Evolutionary conservation across 768 basidiomycete genomes (phyloP).

Genomic region (Termitomyces heimii): DNA sequence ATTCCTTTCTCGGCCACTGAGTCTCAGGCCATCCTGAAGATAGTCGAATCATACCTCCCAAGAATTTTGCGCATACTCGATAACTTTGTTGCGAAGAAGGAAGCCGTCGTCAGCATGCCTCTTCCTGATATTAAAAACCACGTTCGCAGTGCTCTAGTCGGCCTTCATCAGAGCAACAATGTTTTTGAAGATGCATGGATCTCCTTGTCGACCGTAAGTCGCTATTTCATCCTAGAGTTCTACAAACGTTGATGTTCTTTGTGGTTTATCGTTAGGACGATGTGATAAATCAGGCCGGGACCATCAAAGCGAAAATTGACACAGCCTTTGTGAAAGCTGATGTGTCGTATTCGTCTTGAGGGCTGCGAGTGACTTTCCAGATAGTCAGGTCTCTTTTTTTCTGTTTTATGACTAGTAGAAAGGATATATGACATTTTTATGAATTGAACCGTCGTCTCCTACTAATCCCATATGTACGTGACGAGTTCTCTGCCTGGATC

Average conservation of each 20-base stretch:
- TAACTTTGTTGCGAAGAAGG: slow-evolving; percentile 19
- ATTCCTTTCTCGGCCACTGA: slow-evolving; percentile 13
- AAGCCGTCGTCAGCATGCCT: slow-evolving; percentile 16
- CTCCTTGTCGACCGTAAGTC: slow-evolving; percentile 1
- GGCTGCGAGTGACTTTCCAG: neutral
- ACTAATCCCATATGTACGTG: too few species aligned
- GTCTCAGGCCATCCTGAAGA: slow-evolving; percentile 16
- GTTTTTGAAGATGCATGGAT: slow-evolving; percentile 1
- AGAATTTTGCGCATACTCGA: slow-evolving; percentile 15
- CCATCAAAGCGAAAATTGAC: neutral
- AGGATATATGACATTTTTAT: too few species aligned
- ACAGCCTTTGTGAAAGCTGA: neutral
- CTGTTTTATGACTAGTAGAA: too few species aligned
- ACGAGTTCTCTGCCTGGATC: too few species aligned
- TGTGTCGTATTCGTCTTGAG: neutral
- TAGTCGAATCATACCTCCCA: slow-evolving; percentile 12
- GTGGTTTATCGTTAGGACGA: neutral
- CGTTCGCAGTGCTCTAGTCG: neutral
- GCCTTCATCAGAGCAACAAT: neutral
- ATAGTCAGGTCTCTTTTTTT: neutral
- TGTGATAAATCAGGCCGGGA: neutral
- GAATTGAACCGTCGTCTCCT: too few species aligned
- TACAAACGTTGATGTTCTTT: neutral
- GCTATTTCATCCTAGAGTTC: too few species aligned
- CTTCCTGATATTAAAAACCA: slow-evolving; percentile 4